A percentile compares a stretch with the other conserved stretches of the same genome.
phyloP scores from a whole-genome alignment of 1,284 basidiomycete genomes.

The Amylostereum chailletii region DNA sequence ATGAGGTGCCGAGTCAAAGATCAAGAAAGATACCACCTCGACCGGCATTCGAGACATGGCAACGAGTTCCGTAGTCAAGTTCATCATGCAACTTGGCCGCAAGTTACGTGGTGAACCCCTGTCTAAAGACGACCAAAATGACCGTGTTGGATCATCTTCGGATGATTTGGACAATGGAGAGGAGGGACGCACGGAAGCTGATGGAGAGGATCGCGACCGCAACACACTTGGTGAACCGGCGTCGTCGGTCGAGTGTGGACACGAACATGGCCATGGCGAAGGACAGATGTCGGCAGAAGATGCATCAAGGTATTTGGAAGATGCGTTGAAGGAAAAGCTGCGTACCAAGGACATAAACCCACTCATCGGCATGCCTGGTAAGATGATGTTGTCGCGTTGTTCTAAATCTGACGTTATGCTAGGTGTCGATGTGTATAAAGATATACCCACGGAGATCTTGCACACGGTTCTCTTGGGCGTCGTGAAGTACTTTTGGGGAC shows the following conservation, averaged over 20 bases:
- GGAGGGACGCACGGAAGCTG: neutral
- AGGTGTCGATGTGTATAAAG: slow-evolving; percentile 16
- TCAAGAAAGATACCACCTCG: neutral
- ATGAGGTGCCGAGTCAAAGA: neutral
- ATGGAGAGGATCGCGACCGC: neutral
- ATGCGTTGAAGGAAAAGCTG: slow-evolving; percentile 2
- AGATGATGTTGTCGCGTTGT: neutral
- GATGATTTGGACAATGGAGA: too few species aligned
- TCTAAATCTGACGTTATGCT: neutral
- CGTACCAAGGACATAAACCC: slow-evolving; percentile 6
- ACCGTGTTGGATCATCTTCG: too few species aligned
- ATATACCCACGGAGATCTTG: slow-evolving; percentile 24
- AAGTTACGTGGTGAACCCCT: neutral
- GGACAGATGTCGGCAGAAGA: neutral
- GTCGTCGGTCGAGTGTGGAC: neutral
- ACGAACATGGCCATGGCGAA: neutral
- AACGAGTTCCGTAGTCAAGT: neutral
- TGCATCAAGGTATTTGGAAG: neutral
- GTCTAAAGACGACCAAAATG: too few species aligned
- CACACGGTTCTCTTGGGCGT: slow-evolving; percentile 25
- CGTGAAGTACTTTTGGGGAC: slow-evolving; percentile 27
- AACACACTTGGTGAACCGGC: neutral
- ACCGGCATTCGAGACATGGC: neutral
- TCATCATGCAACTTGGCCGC: neutral
- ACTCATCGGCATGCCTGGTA: slow-evolving; percentile 4